These are phyloP conservation scores for Zoysia pacifica DNA, from an alignment of 176 grass and related monocot genomes.

Conservation along the genomic window DNA sequence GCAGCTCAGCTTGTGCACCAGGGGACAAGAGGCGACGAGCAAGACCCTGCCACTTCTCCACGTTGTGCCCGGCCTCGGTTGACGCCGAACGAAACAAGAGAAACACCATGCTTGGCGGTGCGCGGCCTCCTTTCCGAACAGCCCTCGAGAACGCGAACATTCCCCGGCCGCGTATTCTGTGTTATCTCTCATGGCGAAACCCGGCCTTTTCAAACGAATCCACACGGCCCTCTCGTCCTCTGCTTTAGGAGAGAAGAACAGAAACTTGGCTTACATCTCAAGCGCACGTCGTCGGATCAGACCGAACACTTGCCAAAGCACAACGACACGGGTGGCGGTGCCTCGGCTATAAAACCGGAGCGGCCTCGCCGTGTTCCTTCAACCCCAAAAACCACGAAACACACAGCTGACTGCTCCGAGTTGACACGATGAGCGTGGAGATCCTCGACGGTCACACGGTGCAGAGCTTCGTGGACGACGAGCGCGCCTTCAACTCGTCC, in stretches of 20 bases:
- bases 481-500: conserved; percentile 51
- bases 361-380: neutral
- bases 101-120: neutral
- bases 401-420: no score
- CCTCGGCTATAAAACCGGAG: conserved; percentile 38
- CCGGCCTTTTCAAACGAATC: conserved; percentile 22
- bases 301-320: neutral
- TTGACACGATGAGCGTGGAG: conserved; percentile 68
- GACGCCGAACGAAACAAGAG: neutral
- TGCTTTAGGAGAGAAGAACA: conserved; percentile 28
- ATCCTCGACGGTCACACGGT: conserved; percentile 62
- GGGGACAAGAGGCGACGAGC: neutral
- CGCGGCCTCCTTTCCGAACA: neutral
- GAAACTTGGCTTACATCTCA: conserved; percentile 42
- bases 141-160: neutral
- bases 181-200: neutral
- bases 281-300: neutral
- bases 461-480: conserved; percentile 71
- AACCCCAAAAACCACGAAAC: neutral
- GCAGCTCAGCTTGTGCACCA: neutral
- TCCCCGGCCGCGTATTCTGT: conserved; percentile 11
- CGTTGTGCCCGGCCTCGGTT: neutral
- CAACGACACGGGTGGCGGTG: neutral
- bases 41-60: neutral
- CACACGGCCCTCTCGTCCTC: conserved; percentile 6